Percentiles rank a stretch among this genome's conserved stretches.
Conservation (phyloP, 306 rosid genomes). For the Crotalaria pallida region DNA sequence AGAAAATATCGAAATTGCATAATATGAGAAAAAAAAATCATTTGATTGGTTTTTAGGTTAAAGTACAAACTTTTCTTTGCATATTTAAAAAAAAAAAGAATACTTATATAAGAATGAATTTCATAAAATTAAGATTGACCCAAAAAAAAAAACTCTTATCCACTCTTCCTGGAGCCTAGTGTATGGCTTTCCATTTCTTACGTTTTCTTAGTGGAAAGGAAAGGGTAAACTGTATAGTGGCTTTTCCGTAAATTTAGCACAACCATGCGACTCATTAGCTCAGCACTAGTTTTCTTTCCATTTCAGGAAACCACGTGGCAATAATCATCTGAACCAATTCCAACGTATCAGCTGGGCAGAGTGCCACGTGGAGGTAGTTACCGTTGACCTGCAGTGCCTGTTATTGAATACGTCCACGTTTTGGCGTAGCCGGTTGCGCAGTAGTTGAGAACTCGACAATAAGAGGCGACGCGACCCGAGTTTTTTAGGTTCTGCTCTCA, state of each 20-base stretch:
- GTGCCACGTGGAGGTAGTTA: slow-evolving; percentile 16
- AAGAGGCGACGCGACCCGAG: not conserved
- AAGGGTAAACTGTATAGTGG: slow-evolving; percentile 6
- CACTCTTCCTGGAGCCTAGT: not conserved
- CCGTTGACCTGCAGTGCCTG: not conserved
- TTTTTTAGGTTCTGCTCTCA: not conserved
- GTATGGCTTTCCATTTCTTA: not conserved
- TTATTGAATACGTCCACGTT: not conserved
- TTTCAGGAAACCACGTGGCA: not conserved
- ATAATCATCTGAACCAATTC: not conserved
- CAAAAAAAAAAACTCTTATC: not conserved
- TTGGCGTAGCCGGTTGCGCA: not conserved
- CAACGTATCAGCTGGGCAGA: not conserved
- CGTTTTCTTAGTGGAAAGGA: slow-evolving; percentile 16
- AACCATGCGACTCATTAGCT: slow-evolving; percentile 12
- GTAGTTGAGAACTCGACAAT: not conserved
- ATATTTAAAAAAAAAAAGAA: too few species aligned
- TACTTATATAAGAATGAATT: too few species aligned
- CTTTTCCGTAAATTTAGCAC: slow-evolving; percentile 28
- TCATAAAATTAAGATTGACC: not conserved
- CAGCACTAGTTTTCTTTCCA: not conserved
- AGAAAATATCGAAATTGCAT: too few species aligned
- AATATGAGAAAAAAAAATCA: too few species aligned
- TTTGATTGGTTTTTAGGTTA: too few species aligned
- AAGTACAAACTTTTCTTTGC: too few species aligned